Conservation (phyloP, 441 rosid species). For the Viola pubescens region DNA sequence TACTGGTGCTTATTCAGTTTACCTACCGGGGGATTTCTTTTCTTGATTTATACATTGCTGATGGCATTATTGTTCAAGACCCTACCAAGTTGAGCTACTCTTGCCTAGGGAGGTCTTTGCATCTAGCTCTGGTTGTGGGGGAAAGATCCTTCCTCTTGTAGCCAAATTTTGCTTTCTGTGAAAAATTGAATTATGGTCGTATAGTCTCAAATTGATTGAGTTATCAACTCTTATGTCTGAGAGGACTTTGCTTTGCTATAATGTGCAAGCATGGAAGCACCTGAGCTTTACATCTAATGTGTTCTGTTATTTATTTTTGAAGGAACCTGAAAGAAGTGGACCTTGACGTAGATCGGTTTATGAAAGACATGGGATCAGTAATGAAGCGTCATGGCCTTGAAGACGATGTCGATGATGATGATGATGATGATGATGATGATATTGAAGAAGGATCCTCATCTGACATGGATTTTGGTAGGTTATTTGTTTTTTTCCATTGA, state of each 20-base stretch:
- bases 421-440: no score
- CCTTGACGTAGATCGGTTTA: conserved; percentile 55
- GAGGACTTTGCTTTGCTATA: neutral
- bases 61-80: no score
- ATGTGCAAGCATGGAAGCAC: neutral
- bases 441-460: conserved; percentile 54
- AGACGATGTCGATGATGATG: no score
- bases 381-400: conserved; percentile 29
- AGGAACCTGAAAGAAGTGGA: conserved; percentile 60
- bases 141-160: no score
- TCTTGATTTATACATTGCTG: no score
- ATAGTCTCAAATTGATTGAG: no score
- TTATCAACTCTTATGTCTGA: neutral
- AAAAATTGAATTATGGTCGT: no score
- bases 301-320: conserved; percentile 6
- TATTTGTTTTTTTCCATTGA: neutral
- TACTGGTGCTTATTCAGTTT: neutral
- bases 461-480: conserved; percentile 71
- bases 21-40: no score
- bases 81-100: no score
- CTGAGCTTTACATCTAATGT: neutral
- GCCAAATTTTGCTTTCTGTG: no score
- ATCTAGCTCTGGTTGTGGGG: no score
- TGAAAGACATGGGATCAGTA: conserved; percentile 66
- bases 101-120: no score